Evolutionary conservation across 2,329 filamentous ascomycete genomes (phyloP), one percentile per base, ranked within the genome.

Genomic region (Fusarium clavum): DNA sequence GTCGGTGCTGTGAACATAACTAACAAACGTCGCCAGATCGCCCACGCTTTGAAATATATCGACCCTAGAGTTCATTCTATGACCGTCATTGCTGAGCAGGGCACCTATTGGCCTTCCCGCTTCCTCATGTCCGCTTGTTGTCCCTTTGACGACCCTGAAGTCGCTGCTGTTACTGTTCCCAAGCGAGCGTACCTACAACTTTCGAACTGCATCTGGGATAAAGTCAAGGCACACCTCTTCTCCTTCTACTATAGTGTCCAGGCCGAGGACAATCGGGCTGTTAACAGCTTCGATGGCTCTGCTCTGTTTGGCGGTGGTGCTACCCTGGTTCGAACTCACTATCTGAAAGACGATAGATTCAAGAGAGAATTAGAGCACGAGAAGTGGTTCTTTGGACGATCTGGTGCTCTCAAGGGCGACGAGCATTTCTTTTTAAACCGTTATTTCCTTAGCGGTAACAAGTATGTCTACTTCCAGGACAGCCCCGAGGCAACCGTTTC

Each of bases 1-100:
- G 32, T 74, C 10, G 72, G 72, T n/a, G 53, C 70, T 4, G 57
- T 73, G 6, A 46, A 51, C 11, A 51, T 44, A 14, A 46, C 40
- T 27, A 73, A 65, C 46, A 73, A 65, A 10, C 69, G 72, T 13
- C 60, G 53, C 1, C 67, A 74, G 48, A 64, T 74, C 12, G 41
- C 38, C 6, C 70, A 70, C 10, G 72, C 67, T 8, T 24, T 73
- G 12, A 34, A 14, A 4, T 22, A 14, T 3, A 22, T 67, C 30
- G 7, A n/a, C 12, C 16, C 3, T 18, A 16, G 13, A 7, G 1
- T 12, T 38, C 34, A 59, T 52, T 14, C 8, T 25, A 2, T 74
- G 32, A 71, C 56, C 8, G 47, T 58, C 5, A 20, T 74, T 2
- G 38, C 54, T 5, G 72, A 74, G 3, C 72, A 74, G n/a, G 16